These are phyloP conservation scores for Daldinia eschscholtzii DNA, from an alignment of 2,329 filamentous ascomycete genomes.

Conservation along the genomic window DNA sequence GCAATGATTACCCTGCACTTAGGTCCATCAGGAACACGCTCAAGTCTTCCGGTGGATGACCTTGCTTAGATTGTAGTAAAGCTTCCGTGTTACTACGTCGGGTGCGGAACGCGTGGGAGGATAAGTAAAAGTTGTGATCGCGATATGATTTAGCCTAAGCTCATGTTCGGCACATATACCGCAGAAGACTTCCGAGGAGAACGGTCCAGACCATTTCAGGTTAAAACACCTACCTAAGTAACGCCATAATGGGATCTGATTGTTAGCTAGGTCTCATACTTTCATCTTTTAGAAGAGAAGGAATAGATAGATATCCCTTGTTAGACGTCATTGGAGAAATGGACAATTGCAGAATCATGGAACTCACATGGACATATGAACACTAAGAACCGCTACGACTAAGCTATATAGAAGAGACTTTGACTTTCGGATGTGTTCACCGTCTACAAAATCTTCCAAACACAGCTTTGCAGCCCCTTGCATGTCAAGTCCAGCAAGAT, in stretches of 20 bases:
- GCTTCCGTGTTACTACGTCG: slow-evolving; percentile 26
- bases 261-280: neutral
- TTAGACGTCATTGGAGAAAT: neutral
- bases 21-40: neutral
- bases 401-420: no score
- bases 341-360: neutral
- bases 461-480: neutral
- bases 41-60: slow-evolving; percentile 22
- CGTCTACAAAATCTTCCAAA: no score
- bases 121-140: slow-evolving; percentile 17
- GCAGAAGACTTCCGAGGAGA: neutral
- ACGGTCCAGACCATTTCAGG: slow-evolving; percentile 12
- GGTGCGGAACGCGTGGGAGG: slow-evolving; percentile 3
- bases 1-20: neutral
- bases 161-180: slow-evolving; percentile 21
- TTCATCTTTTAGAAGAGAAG: neutral
- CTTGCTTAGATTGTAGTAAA: neutral
- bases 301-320: neutral
- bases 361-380: neutral
- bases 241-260: neutral
- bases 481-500: neutral
- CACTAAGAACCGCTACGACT: no score
- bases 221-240: neutral
- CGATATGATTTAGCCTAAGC: slow-evolving; percentile 37
- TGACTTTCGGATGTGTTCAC: no score